Conservation (phyloP, 1,284 basidiomycete genomes). For the Ustilago nuda region DNA sequence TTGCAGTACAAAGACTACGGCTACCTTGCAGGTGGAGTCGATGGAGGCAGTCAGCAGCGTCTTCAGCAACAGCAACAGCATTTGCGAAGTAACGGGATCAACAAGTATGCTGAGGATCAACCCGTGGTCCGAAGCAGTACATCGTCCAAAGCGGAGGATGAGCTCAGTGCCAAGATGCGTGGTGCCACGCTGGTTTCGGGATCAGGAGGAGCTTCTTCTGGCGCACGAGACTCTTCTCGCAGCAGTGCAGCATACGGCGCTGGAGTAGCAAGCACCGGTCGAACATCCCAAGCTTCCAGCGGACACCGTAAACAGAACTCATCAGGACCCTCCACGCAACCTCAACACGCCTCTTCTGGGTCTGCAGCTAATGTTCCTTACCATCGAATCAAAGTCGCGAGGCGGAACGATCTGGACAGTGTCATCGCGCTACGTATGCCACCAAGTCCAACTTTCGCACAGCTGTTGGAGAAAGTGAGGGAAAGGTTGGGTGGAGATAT, state of each 20-base stretch:
- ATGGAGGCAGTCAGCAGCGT: conserved; percentile 19
- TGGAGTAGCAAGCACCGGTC: conserved; percentile 24
- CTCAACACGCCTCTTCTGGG: conserved; percentile 21
- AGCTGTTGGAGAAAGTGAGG: conserved; percentile 90
- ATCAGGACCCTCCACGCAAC: conserved; percentile 33
- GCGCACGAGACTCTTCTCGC: conserved; percentile 32
- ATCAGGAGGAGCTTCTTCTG: conserved; percentile 19
- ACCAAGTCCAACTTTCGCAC: conserved; percentile 84
- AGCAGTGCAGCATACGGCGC: conserved; percentile 35
- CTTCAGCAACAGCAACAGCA: conserved; percentile 10
- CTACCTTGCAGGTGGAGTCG: conserved; percentile 34
- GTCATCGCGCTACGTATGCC: conserved; percentile 97
- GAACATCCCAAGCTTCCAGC: conserved; percentile 46
- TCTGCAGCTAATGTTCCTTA: conserved; percentile 50
- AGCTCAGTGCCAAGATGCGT: conserved; percentile 39
- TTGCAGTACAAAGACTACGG: conserved; percentile 47
- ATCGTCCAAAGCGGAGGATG: conserved; percentile 32
- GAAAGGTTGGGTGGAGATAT: conserved; percentile 84
- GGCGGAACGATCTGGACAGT: conserved; percentile 84
- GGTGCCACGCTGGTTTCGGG: conserved; percentile 29
- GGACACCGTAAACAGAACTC: conserved; percentile 45
- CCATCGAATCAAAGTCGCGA: conserved; percentile 97
- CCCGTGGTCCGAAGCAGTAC: conserved; percentile 40
- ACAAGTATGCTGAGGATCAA: conserved; percentile 51
- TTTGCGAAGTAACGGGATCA: conserved; percentile 34